A percentile compares a stretch with the other conserved stretches of the same genome.
phyloP scores from a whole-genome alignment of 768 basidiomycete species.

The Hypsizygus marmoreus region DNA sequence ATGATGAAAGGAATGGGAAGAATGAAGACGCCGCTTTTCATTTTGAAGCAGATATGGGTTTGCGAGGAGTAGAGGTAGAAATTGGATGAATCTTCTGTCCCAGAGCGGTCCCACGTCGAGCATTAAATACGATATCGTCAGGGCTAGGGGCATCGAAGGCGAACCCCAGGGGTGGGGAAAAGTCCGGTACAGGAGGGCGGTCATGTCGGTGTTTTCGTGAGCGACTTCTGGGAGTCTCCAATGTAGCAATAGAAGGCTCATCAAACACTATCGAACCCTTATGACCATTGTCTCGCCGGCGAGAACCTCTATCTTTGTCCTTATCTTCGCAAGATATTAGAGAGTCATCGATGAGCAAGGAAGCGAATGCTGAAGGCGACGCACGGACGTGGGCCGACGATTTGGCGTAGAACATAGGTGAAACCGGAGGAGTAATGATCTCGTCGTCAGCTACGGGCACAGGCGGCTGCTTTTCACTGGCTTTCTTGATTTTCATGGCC shows the following conservation, averaged over 20 bases:
- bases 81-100: constrained; percentile 34
- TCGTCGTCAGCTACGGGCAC: constrained; percentile 43
- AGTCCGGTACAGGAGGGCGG: constrained; percentile 34
- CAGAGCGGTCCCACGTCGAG: constrained; percentile 74
- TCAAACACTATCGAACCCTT: constrained; percentile 6
- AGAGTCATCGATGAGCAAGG: constrained; percentile 63
- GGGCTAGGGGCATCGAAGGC: constrained; percentile 86
- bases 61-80: constrained; percentile 20
- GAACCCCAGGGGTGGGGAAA: constrained; percentile 45
- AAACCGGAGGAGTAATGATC: constrained; percentile 32
- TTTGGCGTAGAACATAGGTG: constrained; percentile 62
- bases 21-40: constrained; percentile 18
- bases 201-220: constrained; percentile 26
- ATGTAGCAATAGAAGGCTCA: constrained; percentile 12
- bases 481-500: constrained; percentile 70
- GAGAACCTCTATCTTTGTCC: constrained; percentile 23
- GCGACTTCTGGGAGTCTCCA: constrained; percentile 21
- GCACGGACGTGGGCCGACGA: constrained; percentile 60
- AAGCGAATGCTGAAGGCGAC: constrained; percentile 77
- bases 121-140: constrained; percentile 84
- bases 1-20: constrained; percentile 17
- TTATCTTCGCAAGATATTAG: constrained; percentile 39
- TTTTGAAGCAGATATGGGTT: constrained; percentile 25
- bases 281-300: constrained; percentile 34
- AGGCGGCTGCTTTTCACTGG: constrained; percentile 44